These are phyloP conservation scores for Tephrocybe sp. DNA, from an alignment of 768 basidiomycete genomes.

Conservation along the genomic window DNA sequence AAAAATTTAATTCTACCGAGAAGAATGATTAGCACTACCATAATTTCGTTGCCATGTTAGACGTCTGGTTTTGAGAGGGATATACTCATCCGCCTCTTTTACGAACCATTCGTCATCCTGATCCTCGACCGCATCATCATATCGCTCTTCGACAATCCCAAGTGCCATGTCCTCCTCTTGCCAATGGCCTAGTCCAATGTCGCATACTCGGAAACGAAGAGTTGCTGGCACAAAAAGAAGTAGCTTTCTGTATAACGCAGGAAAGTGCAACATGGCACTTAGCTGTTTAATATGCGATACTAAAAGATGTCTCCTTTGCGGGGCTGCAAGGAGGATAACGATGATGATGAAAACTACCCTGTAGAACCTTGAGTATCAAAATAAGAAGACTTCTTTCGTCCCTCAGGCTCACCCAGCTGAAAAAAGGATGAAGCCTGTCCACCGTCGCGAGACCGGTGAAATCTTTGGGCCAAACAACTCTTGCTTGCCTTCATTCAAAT, in stretches of 20 bases:
- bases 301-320: conserved; percentile 22
- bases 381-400: background rate
- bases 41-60: conserved; percentile 3
- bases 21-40: conserved; percentile 11
- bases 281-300: conserved; percentile 20
- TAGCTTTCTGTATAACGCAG: conserved; percentile 11
- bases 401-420: conserved; percentile 22
- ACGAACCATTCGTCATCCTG: conserved; percentile 29
- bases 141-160: conserved; percentile 17
- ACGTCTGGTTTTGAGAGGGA: conserved; percentile 41
- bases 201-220: conserved; percentile 34
- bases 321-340: conserved; percentile 24
- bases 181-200: conserved; percentile 44
- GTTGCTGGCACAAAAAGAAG: conserved; percentile 11
- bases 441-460: conserved; percentile 23
- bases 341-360: conserved; percentile 14
- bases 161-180: conserved; percentile 47
- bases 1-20: too few relatives aligned
- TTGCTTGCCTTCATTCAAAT: conserved; percentile 18
- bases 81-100: conserved; percentile 40
- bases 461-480: conserved; percentile 23
- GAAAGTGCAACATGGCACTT: conserved; percentile 16
- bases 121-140: conserved; percentile 36
- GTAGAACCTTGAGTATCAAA: background rate
- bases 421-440: conserved; percentile 20